These are phyloP conservation scores for Chlorella sorokiniana DNA, from an alignment of 139 green algal species.

Conservation along the genomic window DNA sequence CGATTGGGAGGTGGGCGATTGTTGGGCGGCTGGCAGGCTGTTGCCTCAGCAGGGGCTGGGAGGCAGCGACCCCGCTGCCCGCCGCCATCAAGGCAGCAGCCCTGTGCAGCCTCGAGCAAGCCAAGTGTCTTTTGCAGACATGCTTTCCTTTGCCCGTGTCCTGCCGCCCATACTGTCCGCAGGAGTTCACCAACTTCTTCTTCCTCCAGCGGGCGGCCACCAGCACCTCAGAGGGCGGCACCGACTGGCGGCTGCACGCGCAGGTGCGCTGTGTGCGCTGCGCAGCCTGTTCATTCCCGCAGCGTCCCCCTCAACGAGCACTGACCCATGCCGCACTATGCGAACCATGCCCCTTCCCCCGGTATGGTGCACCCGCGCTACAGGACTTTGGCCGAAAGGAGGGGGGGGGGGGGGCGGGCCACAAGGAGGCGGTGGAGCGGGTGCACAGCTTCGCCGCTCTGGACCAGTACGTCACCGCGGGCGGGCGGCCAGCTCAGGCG, in stretches of 20 bases:
- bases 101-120: no score
- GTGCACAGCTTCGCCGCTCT: constrained; percentile 57
- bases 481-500: constrained; percentile 22
- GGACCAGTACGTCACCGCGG: constrained; percentile 80
- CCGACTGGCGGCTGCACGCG: constrained; percentile 12
- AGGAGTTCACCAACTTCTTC: constrained; percentile 89
- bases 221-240: background rate
- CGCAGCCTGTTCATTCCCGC: no score
- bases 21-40: background rate
- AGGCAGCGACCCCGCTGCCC: no score
- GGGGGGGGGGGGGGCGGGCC: constrained; percentile 32
- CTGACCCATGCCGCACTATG: background rate
- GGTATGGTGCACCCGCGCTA: background rate
- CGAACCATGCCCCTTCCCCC: background rate
- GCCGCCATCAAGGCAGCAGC: no score
- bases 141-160: no score
- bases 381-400: constrained; percentile 57
- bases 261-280: no score
- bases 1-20: constrained; percentile 74
- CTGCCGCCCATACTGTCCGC: background rate
- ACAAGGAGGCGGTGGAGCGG: constrained; percentile 59
- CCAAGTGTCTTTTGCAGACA: no score
- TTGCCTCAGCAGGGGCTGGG: background rate
- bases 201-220: constrained; percentile 71
- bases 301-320: background rate